Base-by-base conservation (phyloP, 768 basidiomycete genomes). In the Cantharellus anzutake region DNA sequence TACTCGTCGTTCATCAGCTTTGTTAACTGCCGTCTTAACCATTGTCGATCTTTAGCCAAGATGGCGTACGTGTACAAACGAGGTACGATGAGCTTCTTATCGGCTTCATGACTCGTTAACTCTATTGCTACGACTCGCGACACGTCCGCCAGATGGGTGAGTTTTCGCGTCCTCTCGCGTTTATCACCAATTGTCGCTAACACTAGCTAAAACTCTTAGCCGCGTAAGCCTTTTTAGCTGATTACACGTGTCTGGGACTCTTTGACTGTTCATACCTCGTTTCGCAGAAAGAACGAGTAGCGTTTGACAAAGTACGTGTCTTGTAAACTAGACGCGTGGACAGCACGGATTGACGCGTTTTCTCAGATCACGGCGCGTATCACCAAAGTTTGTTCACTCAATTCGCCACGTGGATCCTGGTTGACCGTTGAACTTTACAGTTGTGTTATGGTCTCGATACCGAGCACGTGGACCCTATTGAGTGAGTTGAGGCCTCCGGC, bases 371-470 rank as follows among this genome's bases (percentile, higher is more conserved):
- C 89, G 1, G 80, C 86, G 5, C 76, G 89, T 65, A 81, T 92
- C 64, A 80, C 81, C 68, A 91, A 91, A 62, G 65, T 66, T 29
- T 29, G 20, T 29, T 29, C 20, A 29, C 20, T 29, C 20, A 29
- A 29, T 29, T 29, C 44, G 44, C 44, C 44, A 41, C 29, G 55
- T 59, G 41, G 51, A 39, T 16, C 42, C 7, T 38, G 35, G 59
- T 52, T 58, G 34, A 37, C 51, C 58, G 44, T 39, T 51, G 61
- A 53, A 11, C 39, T 55, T 37, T 11, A 55, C 35, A 74, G 73
- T 80, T 99, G 16, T 96, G 91, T 67, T 98, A 98, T 70, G 96
- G 96, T 61, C 81, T 99, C 29, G 93, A 99, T 70, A 74, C 78
- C 60, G 84, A 93, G 67, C 85, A 90, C 63, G 83, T 99, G 34